Evolutionary conservation across 306 rosid species (phyloP), one percentile per base, ranked within the genome.

Genomic region (Cicer bijugum): DNA sequence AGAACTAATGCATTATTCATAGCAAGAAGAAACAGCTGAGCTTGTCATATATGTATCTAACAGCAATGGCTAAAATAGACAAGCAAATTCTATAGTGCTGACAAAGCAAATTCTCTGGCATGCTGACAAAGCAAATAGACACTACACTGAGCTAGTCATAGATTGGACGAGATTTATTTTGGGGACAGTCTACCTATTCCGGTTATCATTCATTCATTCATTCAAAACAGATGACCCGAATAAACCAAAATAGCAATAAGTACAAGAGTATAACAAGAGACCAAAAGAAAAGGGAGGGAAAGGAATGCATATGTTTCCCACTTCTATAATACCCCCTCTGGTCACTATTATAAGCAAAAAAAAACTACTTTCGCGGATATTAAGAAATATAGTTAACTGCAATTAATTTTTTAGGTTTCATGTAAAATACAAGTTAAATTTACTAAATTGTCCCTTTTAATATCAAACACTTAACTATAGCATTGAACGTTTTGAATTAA

Each of bases 101-200:
- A 23, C 67, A 53, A 38, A 71, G 58, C 51, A 56, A 64, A 58
- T 15, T 39, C 55, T 64, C 67, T 42, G 33, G 15, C 67, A 53
- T 47, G 68, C 67, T 42, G 33, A 23, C 67, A 53, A 38, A 71
- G 58, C 51, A 56, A 64, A 58, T 15, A 55, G 40, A 10, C 45
- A 53, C 55, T 4, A 72, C 42, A 59, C 70, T 64, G 40, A 43
- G 35, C 74, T 56, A 6, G 28, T 9, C 12, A 42, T 12, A 17
- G 46, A 75, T 39, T 60, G n/a, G 40, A 72, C n/a, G 57, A 35
- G 64, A 28, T 45, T 63, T 45, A 9, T 28, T 51, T 28, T 44
- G 62, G 33, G 35, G 50, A 57, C 53, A 56, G 28, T 59, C 47
- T 33, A 12, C 7, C 52, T 61, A 70, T 65, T 28, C 55, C 4